Base-by-base conservation (phyloP, 2,329 filamentous ascomycete genomes). In the Fusarium duplospermum region DNA sequence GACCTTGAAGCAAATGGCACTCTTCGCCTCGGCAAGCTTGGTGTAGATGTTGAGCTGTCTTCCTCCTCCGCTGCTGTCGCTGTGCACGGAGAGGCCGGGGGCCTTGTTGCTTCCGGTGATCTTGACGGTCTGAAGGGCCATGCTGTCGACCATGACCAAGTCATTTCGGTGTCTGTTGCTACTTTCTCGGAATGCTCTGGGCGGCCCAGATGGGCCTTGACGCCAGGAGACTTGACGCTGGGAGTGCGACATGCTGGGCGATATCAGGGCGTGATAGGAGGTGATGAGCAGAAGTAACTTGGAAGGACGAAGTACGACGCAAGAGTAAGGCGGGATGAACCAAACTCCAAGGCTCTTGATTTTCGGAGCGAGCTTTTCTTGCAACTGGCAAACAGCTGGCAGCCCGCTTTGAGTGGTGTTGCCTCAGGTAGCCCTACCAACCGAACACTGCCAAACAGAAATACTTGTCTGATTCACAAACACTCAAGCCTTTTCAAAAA, bases 1-100 rank as follows among this genome's bases (percentile, higher is more conserved):
- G 11, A 59, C 35, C 20, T 40, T 59, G 35, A 52, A 52, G 18
- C 20, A 33, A 13, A 35, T 36, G 0, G 64, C 57, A 2, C 24
- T 45, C 1, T 36, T 27, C 0, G 67, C 1, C 0, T 40, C 45
- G 0, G 64, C 45, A 1, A 69, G 36, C 18, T 67, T 67, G 33
- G 66, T 66, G 18, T 63, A n/a, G 24, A 57, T 33, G 5, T 69
- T 69, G 47, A 57, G 31, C 31, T 69, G 66, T 8, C 24, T 57
- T 1, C 66, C 66, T 2, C 66, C 66, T 1, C 66, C 66, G 22
- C 20, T 20, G 29, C 56, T 67, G n/a, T 63, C 62, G 27, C 36
- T 68, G 0, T 63, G 47, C 0, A 68, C 4, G 1, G 29, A 63
- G 1, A 68, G 3, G 0, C 66, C 38, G 1, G 27, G 20, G 0